Conservation (phyloP, 1,284 basidiomycete genomes). For the Trichosporon sp. region DNA sequence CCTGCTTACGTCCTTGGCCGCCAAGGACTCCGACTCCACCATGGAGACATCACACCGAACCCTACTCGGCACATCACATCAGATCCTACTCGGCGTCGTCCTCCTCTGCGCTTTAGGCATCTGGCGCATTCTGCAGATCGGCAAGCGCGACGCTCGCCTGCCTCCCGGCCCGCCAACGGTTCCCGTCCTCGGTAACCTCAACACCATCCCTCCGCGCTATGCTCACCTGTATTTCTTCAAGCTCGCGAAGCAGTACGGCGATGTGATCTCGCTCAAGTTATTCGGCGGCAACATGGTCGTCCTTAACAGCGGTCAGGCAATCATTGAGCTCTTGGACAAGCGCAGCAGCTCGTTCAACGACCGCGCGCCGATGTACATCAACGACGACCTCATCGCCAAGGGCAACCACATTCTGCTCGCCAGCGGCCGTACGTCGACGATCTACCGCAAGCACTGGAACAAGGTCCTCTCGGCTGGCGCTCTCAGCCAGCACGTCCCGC, state of each 20-base stretch:
- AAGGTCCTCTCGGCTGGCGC: neutral
- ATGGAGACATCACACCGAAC: too few species aligned
- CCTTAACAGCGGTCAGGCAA: slow-evolving; percentile 3
- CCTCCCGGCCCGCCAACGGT: slow-evolving; percentile 7
- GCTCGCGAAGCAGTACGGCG: slow-evolving; percentile 6
- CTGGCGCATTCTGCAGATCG: neutral
- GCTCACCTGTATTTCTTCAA: slow-evolving; percentile 8
- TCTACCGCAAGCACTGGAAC: slow-evolving; percentile 9
- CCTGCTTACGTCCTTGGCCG: too few species aligned
- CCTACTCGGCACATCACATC: too few species aligned
- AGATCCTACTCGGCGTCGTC: too few species aligned
- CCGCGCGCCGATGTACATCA: slow-evolving; percentile 8
- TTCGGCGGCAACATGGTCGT: slow-evolving; percentile 12
- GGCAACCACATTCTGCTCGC: slow-evolving; percentile 11
- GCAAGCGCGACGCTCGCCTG: slow-evolving; percentile 5
- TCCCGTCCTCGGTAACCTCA: slow-evolving; percentile 8
- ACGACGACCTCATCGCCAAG: slow-evolving; percentile 7
- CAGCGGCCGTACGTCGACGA: slow-evolving; percentile 1
- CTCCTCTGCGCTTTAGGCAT: neutral
- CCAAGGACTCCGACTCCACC: too few species aligned
- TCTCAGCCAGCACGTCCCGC: neutral
- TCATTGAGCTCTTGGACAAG: slow-evolving; percentile 9
- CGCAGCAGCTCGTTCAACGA: slow-evolving; percentile 8
- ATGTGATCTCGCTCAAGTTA: slow-evolving; percentile 8
- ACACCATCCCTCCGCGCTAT: slow-evolving; percentile 11